Base-by-base conservation (phyloP, 352 stramenopile genomes). In the Phytophthora nicotianae region DNA sequence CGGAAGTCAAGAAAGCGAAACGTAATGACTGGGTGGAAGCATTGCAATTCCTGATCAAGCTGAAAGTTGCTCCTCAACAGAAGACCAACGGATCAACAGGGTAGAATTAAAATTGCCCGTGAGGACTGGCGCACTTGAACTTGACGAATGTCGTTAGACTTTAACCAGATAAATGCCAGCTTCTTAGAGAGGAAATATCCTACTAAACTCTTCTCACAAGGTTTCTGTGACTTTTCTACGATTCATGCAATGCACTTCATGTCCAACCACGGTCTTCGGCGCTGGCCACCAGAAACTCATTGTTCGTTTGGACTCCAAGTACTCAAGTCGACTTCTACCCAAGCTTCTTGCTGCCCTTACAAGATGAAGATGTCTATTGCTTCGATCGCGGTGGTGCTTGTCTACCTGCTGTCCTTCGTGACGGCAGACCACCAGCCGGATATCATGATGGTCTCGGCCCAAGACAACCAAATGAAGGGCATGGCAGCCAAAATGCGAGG, bases 21-120 rank as follows among this genome's bases (percentile, higher is more conserved):
- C 83, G 81, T 5, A 53, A 38, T 5, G 84, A 90, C 53, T 93
- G 84, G 84, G 68, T 71, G 0, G 84, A 91, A n/a, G 81, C 80
- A 16, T 59, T 93, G 19, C 80, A 89, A 65, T 87, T 89, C 58
- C 69, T 93, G 6, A 67, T 90, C 37, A 89, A 88, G 42, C 68
- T 89, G 21, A 90, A 92, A 65, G n/a, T 37, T 33, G 26, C 41
- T 10, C 47, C 64, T 48, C 43, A 19, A 20, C 40, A 51, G 50
- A 37, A 67, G 16, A 57, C 29, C 13, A 35, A 35, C 13, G 29
- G 13, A 14, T 35, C 29, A 14, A 35, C 29, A 2, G 29, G 29
- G 8, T n/a, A n/a, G n/a, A n/a, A n/a, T 29, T 7, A 29, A 29
- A 29, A 29, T 4, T 29, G 24, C 24, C 14, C 14, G 32, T 16